Base-by-base conservation (phyloP, 2,329 filamentous ascomycete genomes). In the Ceratocystis alfenasii region DNA sequence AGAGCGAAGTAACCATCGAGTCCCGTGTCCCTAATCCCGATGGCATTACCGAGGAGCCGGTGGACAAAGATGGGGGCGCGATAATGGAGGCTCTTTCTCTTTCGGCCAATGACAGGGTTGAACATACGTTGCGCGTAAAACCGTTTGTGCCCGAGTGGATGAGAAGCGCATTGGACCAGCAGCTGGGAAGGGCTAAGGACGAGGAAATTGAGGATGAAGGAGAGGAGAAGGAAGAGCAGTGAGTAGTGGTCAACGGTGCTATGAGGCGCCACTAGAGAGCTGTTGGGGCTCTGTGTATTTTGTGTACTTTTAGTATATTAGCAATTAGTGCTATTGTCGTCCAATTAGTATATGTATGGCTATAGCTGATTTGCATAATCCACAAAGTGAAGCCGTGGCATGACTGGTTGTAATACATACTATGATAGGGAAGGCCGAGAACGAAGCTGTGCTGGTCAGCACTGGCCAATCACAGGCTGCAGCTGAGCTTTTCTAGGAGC, bases 61-160 rank as follows among this genome's bases (percentile, higher is more conserved):
- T 22, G 20, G 25, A 53, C 22, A 20, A 5, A 25, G 36, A 57
- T 15, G 64, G 59, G 22, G 22, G 7, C n/a, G 17, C 1, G 72
- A 72, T 15, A 71, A 33, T 44, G 36, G 15, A 20, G 53, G 17
- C 5, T 45, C 25, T 45, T 60, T 15, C 25, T 45, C 33, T 45
- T 60, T 15, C 25, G 36, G 17, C 12, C 66, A 72, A 70, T 72
- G 69, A 55, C 65, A 70, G 36, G 73, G 60, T 57, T 12, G 59
- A 63, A 81, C 65, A 83, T 79, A 83, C 15, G 3, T 6, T 67
- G n/a, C 36, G 55, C 36, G 69, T 91, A 45, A 91, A 88, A 77
- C 90, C 93, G 0, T 88, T 96, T 75, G 86, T 96, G 70, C 91
- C 92, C 0, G 79, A 84, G 50, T 97, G 93, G 93, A 66, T 85